Percentiles rank a stretch among this genome's conserved stretches.
phyloP scores from a whole-genome alignment of 2,329 filamentous ascomycete genomes.

The Aspergillus aculeatus region DNA sequence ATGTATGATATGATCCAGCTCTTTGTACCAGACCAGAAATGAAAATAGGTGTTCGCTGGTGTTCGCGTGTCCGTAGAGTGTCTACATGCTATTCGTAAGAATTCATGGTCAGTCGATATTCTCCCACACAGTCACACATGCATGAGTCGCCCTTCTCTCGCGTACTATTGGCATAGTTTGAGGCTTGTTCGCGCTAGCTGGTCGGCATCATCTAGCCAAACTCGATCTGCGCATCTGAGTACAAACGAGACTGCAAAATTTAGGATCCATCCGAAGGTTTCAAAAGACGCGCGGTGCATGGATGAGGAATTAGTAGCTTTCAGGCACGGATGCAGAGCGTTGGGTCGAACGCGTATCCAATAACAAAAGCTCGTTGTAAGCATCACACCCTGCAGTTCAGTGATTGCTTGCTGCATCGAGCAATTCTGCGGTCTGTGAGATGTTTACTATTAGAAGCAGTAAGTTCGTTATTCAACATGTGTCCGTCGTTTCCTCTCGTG shows the following conservation, averaged over 20 bases:
- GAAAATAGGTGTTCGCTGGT: not conserved
- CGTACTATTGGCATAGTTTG: not conserved
- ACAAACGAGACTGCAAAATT: not conserved
- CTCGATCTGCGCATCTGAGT: not conserved
- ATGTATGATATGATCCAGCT: constrained; percentile 17
- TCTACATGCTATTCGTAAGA: not conserved
- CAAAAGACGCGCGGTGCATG: not conserved
- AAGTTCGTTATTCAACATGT: not conserved
- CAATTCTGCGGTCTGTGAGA: not conserved
- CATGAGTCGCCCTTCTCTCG: not conserved
- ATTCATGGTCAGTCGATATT: not conserved
- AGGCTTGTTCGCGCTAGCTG: not conserved
- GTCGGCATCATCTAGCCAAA: not conserved
- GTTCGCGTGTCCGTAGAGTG: not conserved
- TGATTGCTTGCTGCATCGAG: not conserved
- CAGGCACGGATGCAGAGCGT: not conserved
- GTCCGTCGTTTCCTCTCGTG: not conserved
- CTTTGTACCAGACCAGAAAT: constrained; percentile 1
- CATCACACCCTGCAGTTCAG: not conserved
- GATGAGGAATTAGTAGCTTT: not conserved
- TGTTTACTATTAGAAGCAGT: not conserved
- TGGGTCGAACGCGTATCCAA: not conserved
- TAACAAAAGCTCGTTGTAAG: not conserved
- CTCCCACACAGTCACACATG: not conserved
- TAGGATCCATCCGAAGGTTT: not conserved